phyloP scores from a whole-genome alignment of 805 yeast species.

The Ogataea nitratoaversa region DNA sequence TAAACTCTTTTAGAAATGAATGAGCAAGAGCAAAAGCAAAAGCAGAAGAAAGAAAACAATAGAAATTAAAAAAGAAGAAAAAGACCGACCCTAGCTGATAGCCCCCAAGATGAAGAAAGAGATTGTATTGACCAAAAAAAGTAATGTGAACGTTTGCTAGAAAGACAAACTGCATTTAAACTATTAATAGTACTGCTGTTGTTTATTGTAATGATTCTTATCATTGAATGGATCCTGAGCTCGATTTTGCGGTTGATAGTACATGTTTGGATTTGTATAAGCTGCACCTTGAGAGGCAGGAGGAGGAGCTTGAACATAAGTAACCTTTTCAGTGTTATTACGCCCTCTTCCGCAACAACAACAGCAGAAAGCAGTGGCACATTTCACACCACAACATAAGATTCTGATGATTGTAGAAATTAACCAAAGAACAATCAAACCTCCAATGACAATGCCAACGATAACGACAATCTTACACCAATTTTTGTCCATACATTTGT shows the following conservation, averaged over 20 bases:
- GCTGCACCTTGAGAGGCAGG: constrained; percentile 20
- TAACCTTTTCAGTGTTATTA: constrained; percentile 7
- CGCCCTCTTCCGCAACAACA: constrained; percentile 29
- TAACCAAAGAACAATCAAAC: constrained; percentile 51
- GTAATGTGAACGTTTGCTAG: too few relatives aligned
- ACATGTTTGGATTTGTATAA: constrained; percentile 30
- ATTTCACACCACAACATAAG: constrained; percentile 50
- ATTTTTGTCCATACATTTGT: constrained; percentile 73
- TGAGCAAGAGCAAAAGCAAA: too few relatives aligned
- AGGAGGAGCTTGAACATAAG: constrained; percentile 16
- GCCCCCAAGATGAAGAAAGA: background rate
- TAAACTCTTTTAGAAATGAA: too few relatives aligned
- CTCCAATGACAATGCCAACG: constrained; percentile 62
- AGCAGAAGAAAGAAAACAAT: background rate
- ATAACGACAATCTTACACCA: constrained; percentile 75
- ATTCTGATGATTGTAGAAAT: constrained; percentile 52
- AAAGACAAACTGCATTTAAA: background rate
- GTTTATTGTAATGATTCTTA: constrained; percentile 5
- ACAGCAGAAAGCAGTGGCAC: constrained; percentile 47
- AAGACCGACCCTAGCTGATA: background rate
- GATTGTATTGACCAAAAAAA: background rate
- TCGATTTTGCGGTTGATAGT: constrained; percentile 21
- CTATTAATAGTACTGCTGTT: constrained; percentile 11
- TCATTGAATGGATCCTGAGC: constrained; percentile 11
- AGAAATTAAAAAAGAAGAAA: background rate